Conservation (phyloP, 2,329 filamentous ascomycete species). For the Colletotrichum sp. region DNA sequence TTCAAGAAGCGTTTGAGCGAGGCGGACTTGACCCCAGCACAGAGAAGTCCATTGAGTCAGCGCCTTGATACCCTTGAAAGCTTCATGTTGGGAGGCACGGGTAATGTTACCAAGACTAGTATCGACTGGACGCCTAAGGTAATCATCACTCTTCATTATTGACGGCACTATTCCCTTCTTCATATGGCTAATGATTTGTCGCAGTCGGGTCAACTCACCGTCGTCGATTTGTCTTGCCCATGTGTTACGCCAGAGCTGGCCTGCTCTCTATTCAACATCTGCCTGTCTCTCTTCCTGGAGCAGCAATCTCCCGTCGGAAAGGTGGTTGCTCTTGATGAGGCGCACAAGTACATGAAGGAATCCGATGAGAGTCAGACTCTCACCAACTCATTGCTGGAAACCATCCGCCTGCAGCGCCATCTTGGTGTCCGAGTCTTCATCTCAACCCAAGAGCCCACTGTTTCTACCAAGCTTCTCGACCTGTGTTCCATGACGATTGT, state of each 20-base stretch:
- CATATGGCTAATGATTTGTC: not conserved
- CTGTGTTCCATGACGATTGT: conserved; percentile 75
- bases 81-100: conserved; percentile 51
- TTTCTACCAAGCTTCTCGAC: conserved; percentile 71
- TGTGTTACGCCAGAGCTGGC: conserved; percentile 71
- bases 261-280: conserved; percentile 76
- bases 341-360: conserved; percentile 75
- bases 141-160: not conserved
- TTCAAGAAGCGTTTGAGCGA: conserved; percentile 46
- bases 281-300: conserved; percentile 69
- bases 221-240: conserved; percentile 76
- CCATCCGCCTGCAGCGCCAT: conserved; percentile 75
- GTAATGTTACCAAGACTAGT: not conserved
- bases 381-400: conserved; percentile 65
- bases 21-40: conserved; percentile 48
- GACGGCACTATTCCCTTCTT: not conserved
- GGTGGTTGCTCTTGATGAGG: conserved; percentile 76
- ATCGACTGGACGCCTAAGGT: conserved; percentile 33
- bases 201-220: conserved; percentile 59
- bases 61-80: conserved; percentile 68
- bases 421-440: conserved; percentile 70
- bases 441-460: conserved; percentile 78
- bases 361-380: conserved; percentile 60
- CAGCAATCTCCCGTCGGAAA: conserved; percentile 53
- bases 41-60: conserved; percentile 60